phyloP scores from a whole-genome alignment of 108 stramenopile species.

The Chaetoceros tenuissimus region DNA sequence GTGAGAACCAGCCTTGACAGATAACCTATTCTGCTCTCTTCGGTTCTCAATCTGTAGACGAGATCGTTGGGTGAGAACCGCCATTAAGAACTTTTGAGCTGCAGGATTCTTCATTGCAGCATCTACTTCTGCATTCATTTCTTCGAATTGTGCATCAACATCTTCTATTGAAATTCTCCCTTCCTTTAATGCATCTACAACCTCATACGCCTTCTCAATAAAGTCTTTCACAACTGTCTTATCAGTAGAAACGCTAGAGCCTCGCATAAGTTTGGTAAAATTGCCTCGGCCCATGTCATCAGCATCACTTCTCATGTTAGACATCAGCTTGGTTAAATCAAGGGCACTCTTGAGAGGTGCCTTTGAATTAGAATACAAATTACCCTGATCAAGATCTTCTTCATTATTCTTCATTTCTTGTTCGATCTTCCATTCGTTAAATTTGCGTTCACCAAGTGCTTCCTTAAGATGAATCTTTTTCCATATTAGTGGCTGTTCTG shows the following conservation, averaged over 20 bases:
- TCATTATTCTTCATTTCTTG: conserved; percentile 33
- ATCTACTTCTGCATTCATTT: conserved; percentile 69
- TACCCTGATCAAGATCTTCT: conserved; percentile 16
- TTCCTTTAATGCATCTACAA: neutral
- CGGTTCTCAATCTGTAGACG: conserved; percentile 29
- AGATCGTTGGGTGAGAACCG: conserved; percentile 57
- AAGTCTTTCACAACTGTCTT: neutral
- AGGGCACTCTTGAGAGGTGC: conserved; percentile 12
- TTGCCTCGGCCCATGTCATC: neutral
- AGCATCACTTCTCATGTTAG: neutral
- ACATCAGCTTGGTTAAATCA: neutral
- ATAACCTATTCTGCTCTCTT: neutral
- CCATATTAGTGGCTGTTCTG: conserved; percentile 2
- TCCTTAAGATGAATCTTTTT: conserved; percentile 52
- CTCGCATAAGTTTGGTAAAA: neutral
- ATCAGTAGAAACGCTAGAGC: neutral
- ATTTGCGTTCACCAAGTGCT: conserved; percentile 76
- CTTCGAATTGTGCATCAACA: conserved; percentile 34
- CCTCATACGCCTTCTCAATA: neutral
- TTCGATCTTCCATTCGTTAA: conserved; percentile 56
- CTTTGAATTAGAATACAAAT: conserved; percentile 15
- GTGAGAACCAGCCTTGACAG: conserved; percentile 22
- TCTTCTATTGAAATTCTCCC: conserved; percentile 5
- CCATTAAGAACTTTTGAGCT: conserved; percentile 65
- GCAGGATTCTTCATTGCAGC: conserved; percentile 68